Evolutionary conservation across 805 yeast genomes (phyloP).

Genomic region (Helenozyma baotianmanensis): DNA sequence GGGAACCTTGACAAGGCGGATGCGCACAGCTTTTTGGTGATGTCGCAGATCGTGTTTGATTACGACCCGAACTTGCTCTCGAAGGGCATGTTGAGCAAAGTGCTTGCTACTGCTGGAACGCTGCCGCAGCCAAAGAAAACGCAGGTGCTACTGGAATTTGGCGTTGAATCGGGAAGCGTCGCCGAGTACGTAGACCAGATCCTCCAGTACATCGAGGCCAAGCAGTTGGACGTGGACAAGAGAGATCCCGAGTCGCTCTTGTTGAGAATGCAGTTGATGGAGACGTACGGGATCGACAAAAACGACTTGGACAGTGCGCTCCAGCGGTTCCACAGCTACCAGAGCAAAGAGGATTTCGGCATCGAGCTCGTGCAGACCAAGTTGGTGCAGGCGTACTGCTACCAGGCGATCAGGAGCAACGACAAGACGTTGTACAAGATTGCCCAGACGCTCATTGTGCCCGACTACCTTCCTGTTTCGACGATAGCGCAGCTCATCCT

Average conservation of each 20-base stretch:
- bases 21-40: neutral
- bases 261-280: slow-evolving; percentile 29
- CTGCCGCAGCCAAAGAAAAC: neutral
- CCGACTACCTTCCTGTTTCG: slow-evolving; percentile 24
- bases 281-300: slow-evolving; percentile 28
- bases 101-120: slow-evolving; percentile 1
- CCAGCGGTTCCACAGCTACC: slow-evolving; percentile 37
- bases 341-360: slow-evolving; percentile 34
- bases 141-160: too few species aligned
- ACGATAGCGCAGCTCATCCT: slow-evolving; percentile 39
- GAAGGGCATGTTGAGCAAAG: slow-evolving; percentile 6
- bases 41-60: slow-evolving; percentile 12
- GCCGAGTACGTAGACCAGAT: slow-evolving; percentile 8
- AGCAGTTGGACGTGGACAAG: slow-evolving; percentile 21
- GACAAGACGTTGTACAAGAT: slow-evolving; percentile 25
- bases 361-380: slow-evolving; percentile 38
- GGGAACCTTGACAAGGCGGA: too few species aligned
- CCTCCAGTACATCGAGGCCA: slow-evolving; percentile 17
- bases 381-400: slow-evolving; percentile 37
- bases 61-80: slow-evolving; percentile 4
- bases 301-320: slow-evolving; percentile 27
- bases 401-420: slow-evolving; percentile 31
- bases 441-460: slow-evolving; percentile 34
- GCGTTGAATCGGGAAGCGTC: neutral
- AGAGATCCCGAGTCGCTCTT: slow-evolving; percentile 25